phyloP scores from a whole-genome alignment of 768 basidiomycete species.

The Leccinum subtestaceum region DNA sequence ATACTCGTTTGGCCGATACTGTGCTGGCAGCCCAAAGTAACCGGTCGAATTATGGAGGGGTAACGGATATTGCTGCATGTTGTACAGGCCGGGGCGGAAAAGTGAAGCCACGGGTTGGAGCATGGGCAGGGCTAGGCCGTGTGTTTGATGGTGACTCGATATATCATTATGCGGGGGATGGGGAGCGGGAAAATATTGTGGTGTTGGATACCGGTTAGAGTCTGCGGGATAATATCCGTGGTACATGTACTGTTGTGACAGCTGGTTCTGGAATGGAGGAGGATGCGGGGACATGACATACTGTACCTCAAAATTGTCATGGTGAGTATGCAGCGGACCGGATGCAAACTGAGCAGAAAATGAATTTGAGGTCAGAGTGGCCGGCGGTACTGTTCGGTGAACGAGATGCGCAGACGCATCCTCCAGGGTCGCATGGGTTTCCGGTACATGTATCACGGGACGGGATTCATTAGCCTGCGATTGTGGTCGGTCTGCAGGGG shows the following conservation, averaged over 20 bases:
- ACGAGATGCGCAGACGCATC: background rate
- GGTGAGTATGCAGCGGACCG: conserved; percentile 34
- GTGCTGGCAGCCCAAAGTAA: conserved; percentile 38
- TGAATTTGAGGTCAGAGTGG: conserved; percentile 24
- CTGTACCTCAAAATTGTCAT: conserved; percentile 39
- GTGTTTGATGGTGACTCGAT: conserved; percentile 20
- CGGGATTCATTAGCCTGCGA: conserved; percentile 6
- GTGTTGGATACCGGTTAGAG: conserved; percentile 38
- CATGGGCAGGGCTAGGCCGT: conserved; percentile 15
- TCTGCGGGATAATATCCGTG: conserved; percentile 37
- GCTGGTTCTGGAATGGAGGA: conserved; percentile 27
- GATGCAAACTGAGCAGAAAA: conserved; percentile 22
- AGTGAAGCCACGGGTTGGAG: conserved; percentile 27
- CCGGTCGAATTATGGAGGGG: conserved; percentile 29
- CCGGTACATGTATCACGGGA: background rate
- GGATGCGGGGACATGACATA: conserved; percentile 48
- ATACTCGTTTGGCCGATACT: conserved; percentile 38
- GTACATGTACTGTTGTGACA: conserved; percentile 32
- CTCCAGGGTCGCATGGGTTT: background rate
- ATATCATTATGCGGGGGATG: conserved; percentile 35
- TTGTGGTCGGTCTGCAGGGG: background rate
- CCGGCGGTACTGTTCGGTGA: conserved; percentile 4
- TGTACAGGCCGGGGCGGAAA: conserved; percentile 21
- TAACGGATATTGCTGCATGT: conserved; percentile 15
- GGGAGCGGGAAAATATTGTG: conserved; percentile 41